Conservation (phyloP, 495 filamentous ascomycete genomes). For the Clavariopsis aquatica region DNA sequence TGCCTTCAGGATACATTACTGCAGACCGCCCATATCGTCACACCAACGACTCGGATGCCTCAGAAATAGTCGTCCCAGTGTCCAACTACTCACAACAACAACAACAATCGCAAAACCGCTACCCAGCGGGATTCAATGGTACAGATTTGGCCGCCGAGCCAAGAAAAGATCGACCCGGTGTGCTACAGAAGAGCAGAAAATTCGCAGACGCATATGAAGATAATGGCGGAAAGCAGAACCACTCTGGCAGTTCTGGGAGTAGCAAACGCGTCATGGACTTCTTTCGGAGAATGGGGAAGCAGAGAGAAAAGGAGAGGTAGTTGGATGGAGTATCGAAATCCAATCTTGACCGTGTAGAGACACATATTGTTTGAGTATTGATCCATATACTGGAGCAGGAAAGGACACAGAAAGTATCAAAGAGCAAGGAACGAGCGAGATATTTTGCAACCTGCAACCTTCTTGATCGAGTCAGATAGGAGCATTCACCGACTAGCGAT, state of each 20-base stretch:
- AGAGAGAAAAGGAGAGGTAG: conserved; percentile 35
- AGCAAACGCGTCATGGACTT: conserved; percentile 97
- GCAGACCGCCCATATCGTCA: conserved; percentile 29
- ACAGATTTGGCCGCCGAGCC: conserved; percentile 19
- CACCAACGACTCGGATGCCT: conserved; percentile 34
- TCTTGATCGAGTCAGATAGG: too few species aligned
- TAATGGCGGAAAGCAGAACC: conserved; percentile 62
- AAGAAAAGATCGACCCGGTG: conserved; percentile 43
- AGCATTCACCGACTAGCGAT: too few species aligned
- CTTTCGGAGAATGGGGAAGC: conserved; percentile 84
- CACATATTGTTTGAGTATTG: neutral
- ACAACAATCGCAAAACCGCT: conserved; percentile 21
- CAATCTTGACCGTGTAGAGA: neutral
- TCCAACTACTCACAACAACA: conserved; percentile 7
- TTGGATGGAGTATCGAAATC: conserved; percentile 22
- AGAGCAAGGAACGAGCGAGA: neutral
- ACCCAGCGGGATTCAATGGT: conserved; percentile 30
- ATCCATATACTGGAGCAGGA: neutral
- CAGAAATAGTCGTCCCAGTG: conserved; percentile 23
- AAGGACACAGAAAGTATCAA: neutral
- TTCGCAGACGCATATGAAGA: conserved; percentile 91
- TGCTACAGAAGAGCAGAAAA: conserved; percentile 80
- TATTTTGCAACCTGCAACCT: too few species aligned
- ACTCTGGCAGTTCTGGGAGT: conserved; percentile 79
- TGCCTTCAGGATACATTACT: neutral